Evolutionary conservation across 441 rosid genomes (phyloP), one percentile per base, ranked within the genome.

Genomic region (Cnidoscolus chayamansa): DNA sequence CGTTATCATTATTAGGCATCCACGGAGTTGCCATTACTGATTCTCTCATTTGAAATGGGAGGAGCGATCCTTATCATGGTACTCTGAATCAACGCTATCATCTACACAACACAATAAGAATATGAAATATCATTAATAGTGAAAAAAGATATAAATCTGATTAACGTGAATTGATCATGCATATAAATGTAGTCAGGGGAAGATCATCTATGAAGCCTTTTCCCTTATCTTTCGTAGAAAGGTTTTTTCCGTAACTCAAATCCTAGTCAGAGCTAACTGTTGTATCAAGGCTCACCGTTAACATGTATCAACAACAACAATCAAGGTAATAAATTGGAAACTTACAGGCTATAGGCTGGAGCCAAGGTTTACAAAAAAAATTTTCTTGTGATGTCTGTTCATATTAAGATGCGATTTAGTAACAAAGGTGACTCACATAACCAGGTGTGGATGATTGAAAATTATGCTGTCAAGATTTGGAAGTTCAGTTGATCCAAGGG

Each of bases 31-130:
- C 76, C 1, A 48, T 63, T 73, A 61, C 57, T 25, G 43, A 40
- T 71, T 58, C 78, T 73, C 45, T 63, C 75, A 25, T 70, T 74
- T 55, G 92, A 63, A 67, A 81, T 69, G 32, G 90, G 91, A 68
- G 86, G 83, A 70, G 84, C 78, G 57, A 74, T 70, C 79, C 88
- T 84, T 67, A 93, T 93, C 95, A 89, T 83, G 58, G 86, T 60
- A 67, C 98, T 93, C 78, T 91, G 96, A 59, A 84, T 66, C 72
- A 93, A 87, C 40, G 94, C 95, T 71, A 86, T 69, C 84, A 82
- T 81, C 97, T 93, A 63, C 79, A 77, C 9, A 58, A 45, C 67
- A 62, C 47, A n/a, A 47, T 16, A 8, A 37, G 10, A 0, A 16
- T 49, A 30, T 3, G n/a, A 6, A 54, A 17, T 13, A n/a, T 56